A percentile compares a stretch with the other conserved stretches of the same genome.
phyloP scores from a whole-genome alignment of 768 basidiomycete species.

The Boletus vinaceobasis region DNA sequence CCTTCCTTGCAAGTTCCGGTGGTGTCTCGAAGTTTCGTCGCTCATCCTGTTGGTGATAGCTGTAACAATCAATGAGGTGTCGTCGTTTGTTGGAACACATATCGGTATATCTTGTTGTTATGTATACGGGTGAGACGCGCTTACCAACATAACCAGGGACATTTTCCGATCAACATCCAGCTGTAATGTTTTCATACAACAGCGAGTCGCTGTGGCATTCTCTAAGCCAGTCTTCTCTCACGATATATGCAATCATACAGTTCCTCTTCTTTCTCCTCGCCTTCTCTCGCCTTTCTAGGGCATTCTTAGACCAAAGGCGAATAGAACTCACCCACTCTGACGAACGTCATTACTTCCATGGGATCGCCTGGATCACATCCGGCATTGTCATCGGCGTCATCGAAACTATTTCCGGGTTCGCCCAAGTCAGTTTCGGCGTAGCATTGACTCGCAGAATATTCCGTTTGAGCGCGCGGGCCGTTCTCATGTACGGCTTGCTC shows the following conservation, averaged over 20 bases:
- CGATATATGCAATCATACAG: slow-evolving; percentile 56
- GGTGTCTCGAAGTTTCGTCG: slow-evolving; percentile 43
- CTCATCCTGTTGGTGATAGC: slow-evolving; percentile 55
- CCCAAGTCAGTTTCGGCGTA: slow-evolving; percentile 48
- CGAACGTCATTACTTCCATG: slow-evolving; percentile 49
- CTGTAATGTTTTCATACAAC: slow-evolving; percentile 41
- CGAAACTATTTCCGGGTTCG: slow-evolving; percentile 66
- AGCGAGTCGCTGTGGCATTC: slow-evolving; percentile 47
- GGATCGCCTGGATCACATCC: slow-evolving; percentile 62
- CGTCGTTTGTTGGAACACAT: slow-evolving; percentile 60
- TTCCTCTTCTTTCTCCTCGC: slow-evolving; percentile 54
- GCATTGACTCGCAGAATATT: slow-evolving; percentile 56
- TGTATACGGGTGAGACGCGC: not conserved
- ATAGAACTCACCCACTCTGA: slow-evolving; percentile 47
- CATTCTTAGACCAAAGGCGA: slow-evolving; percentile 47
- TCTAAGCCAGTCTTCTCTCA: slow-evolving; percentile 59
- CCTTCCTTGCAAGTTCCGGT: slow-evolving; percentile 50
- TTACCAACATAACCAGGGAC: slow-evolving; percentile 9
- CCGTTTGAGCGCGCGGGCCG: slow-evolving; percentile 50
- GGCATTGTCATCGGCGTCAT: slow-evolving; percentile 61
- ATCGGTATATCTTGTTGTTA: slow-evolving; percentile 42
- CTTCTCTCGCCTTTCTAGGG: slow-evolving; percentile 54
- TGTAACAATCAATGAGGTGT: slow-evolving; percentile 52
- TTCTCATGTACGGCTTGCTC: slow-evolving; percentile 57
- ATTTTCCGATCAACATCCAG: slow-evolving; percentile 14